Conservation (phyloP, 768 basidiomycete species). For the Fistulinella prunicolor region DNA sequence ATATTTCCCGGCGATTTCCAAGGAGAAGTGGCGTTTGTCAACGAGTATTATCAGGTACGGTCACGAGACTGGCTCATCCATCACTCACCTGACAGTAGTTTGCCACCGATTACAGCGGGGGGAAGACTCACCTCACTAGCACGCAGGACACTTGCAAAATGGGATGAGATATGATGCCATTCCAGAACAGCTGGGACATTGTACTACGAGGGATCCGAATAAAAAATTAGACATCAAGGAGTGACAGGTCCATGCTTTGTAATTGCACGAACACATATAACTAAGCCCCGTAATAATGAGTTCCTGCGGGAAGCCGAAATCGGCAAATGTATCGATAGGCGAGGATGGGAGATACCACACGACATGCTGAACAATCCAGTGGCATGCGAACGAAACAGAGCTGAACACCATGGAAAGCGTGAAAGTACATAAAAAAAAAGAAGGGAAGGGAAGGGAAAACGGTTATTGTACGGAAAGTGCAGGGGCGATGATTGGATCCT, state of each 20-base stretch:
- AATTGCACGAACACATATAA: constrained; percentile 10
- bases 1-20: neutral
- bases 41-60: neutral
- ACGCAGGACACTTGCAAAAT: no score
- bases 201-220: constrained; percentile 11
- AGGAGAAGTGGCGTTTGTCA: constrained; percentile 1
- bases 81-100: neutral
- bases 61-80: constrained; percentile 10
- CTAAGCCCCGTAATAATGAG: constrained; percentile 13
- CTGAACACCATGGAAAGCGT: neutral
- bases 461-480: constrained; percentile 24
- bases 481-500: constrained; percentile 17
- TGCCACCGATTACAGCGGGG: neutral
- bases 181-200: constrained; percentile 2
- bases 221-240: constrained; percentile 12
- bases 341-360: constrained; percentile 8
- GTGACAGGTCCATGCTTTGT: constrained; percentile 11
- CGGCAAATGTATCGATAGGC: constrained; percentile 11
- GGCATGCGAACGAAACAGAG: constrained; percentile 2
- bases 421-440: neutral
- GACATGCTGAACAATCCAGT: constrained; percentile 16
- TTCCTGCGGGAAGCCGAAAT: constrained; percentile 18
- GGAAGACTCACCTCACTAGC: constrained; percentile 16
- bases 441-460: neutral
- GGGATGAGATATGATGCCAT: neutral